Conservation (phyloP, 2,329 filamentous ascomycete genomes). For the Claviceps citrina region DNA sequence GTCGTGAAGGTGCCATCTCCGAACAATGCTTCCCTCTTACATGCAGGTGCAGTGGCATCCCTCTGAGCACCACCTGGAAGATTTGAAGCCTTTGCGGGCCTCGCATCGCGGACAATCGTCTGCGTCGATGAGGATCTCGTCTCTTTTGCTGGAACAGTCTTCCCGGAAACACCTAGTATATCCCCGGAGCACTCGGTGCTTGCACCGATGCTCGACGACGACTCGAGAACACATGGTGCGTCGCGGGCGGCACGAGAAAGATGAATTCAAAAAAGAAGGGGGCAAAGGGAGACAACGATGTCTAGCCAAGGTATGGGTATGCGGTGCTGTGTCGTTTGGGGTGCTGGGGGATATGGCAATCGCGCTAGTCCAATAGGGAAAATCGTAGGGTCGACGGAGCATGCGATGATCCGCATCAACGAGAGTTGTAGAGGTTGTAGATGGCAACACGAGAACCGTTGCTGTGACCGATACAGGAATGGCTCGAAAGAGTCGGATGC, state of each 20-base stretch:
- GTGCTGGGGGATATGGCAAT: no score
- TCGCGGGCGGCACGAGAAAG: background rate
- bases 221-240: constrained; percentile 19
- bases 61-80: constrained; percentile 22
- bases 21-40: constrained; percentile 6
- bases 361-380: no score
- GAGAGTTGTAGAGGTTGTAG: background rate
- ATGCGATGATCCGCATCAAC: no score
- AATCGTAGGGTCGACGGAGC: background rate
- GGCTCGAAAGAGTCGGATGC: background rate
- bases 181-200: constrained; percentile 20
- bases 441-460: background rate
- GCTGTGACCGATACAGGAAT: background rate
- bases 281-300: no score
- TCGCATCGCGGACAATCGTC: constrained; percentile 23
- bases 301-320: no score
- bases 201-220: constrained; percentile 21
- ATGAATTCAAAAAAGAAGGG: no score
- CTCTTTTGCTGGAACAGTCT: constrained; percentile 16
- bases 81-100: constrained; percentile 14
- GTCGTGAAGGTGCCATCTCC: background rate
- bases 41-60: constrained; percentile 18
- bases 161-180: constrained; percentile 21
- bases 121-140: constrained; percentile 16
- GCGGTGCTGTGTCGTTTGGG: no score